phyloP scores from a whole-genome alignment of 176 grass and related monocot species.

The Juncus effusus region DNA sequence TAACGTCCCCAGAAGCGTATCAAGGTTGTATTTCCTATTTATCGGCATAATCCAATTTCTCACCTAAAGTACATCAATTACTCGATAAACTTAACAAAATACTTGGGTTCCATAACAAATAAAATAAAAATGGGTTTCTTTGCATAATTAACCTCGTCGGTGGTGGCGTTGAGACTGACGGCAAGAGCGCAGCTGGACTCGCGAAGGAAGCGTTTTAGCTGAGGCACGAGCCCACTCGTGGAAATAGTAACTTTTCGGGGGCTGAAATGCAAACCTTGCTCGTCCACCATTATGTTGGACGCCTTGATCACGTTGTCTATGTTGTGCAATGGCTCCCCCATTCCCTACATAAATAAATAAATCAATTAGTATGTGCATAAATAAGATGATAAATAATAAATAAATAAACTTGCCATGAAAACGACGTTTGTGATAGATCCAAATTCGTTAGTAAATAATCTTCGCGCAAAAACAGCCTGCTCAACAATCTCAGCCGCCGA shows the following conservation, averaged over 20 bases:
- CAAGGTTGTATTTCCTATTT: slow-evolving; percentile 88
- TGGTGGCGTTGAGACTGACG: slow-evolving; percentile 94
- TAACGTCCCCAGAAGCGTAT: slow-evolving; percentile 63
- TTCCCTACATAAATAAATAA: slow-evolving; percentile 48
- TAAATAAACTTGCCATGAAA: slow-evolving; percentile 78
- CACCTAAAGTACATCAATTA: slow-evolving; percentile 43
- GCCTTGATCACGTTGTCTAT: slow-evolving; percentile 90
- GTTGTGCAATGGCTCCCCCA: slow-evolving; percentile 91
- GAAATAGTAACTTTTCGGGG: slow-evolving; percentile 84
- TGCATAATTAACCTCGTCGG: slow-evolving; percentile 60
- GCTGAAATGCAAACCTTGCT: slow-evolving; percentile 93
- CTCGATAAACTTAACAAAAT: slow-evolving; percentile 9
- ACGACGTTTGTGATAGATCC: slow-evolving; percentile 88
- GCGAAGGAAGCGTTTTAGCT: slow-evolving; percentile 75
- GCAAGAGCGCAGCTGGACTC: slow-evolving; percentile 78
- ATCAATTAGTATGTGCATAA: slow-evolving; percentile 3
- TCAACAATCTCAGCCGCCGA: slow-evolving; percentile 95
- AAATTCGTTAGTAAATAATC: slow-evolving; percentile 85
- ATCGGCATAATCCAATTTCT: slow-evolving; percentile 99
- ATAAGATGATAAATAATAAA: slow-evolving; percentile 4
- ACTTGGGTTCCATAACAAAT: slow-evolving; percentile 13
- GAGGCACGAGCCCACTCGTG: slow-evolving; percentile 83
- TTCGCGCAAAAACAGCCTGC: slow-evolving; percentile 90
- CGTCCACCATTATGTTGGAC: slow-evolving; percentile 78
- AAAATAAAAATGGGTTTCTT: slow-evolving; percentile 10